A percentile compares a stretch with the other conserved stretches of the same genome.
These are phyloP conservation scores for Xylaria sp. DNA, from an alignment of 2,329 filamentous ascomycete genomes.

Conservation along the genomic window DNA sequence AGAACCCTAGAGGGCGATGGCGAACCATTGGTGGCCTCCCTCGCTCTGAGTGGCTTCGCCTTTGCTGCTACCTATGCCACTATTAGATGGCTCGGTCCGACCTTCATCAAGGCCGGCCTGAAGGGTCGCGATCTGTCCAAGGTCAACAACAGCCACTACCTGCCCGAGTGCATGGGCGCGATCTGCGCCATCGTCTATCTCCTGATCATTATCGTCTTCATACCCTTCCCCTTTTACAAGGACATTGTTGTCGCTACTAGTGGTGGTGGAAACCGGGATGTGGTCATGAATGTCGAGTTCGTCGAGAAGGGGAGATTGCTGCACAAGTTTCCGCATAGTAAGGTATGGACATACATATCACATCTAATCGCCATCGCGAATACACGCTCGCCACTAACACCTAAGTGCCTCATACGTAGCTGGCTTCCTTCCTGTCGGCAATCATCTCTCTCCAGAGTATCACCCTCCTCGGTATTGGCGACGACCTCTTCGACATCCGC, in stretches of 20 bases:
- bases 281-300: slow-evolving; percentile 77
- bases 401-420: slow-evolving; percentile 59
- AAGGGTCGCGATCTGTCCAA: slow-evolving; percentile 93
- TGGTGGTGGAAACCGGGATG: slow-evolving; percentile 90
- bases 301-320: slow-evolving; percentile 86
- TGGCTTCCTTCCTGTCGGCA: slow-evolving; percentile 94
- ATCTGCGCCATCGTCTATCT: slow-evolving; percentile 94
- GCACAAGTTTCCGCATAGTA: slow-evolving; percentile 93
- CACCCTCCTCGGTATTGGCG: slow-evolving; percentile 89
- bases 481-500: slow-evolving; percentile 97
- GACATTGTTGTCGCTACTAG: slow-evolving; percentile 96
- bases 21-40: slow-evolving; percentile 86
- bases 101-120: slow-evolving; percentile 88
- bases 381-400: background rate
- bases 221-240: slow-evolving; percentile 98
- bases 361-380: background rate
- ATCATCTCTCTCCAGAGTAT: slow-evolving; percentile 93
- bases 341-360: slow-evolving; percentile 63
- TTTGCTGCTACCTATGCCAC: slow-evolving; percentile 86
- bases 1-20: slow-evolving; percentile 85
- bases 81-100: slow-evolving; percentile 91
- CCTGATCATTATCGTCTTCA: slow-evolving; percentile 87
- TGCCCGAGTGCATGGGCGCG: slow-evolving; percentile 95
- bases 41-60: slow-evolving; percentile 86
- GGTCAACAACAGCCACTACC: slow-evolving; percentile 62